Conservation (phyloP, 164 flowering plant genomes). For the Protea cynaroides region DNA sequence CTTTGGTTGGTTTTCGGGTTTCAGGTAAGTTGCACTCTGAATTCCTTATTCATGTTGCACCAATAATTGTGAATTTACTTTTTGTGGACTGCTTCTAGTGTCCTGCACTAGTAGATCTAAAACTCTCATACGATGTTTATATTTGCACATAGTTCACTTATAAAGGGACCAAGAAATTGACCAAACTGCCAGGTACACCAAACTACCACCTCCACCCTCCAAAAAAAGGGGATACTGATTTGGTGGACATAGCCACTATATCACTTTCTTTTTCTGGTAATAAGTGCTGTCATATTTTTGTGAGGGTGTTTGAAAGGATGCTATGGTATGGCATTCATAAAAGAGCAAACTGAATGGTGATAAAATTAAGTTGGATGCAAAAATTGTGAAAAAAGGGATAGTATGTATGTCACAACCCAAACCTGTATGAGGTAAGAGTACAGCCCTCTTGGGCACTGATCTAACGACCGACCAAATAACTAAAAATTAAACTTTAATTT, state of each 20-base stretch:
- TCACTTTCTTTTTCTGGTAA: background rate
- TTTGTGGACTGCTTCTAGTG: background rate
- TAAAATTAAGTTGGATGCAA: too few relatives aligned
- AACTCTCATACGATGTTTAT: background rate
- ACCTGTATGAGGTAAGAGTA: too few relatives aligned
- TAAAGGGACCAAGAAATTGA: background rate
- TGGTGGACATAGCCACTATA: too few relatives aligned
- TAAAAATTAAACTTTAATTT: too few relatives aligned
- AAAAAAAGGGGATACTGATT: too few relatives aligned
- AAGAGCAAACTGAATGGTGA: background rate
- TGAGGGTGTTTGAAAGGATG: background rate
- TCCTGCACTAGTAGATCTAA: background rate
- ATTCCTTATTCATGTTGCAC: slow-evolving; percentile 1
- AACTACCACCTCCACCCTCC: background rate
- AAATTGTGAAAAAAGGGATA: too few relatives aligned
- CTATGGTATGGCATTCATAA: background rate
- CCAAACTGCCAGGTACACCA: background rate
- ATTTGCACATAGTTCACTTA: background rate
- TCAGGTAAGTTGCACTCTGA: slow-evolving; percentile 49
- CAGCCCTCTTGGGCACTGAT: too few relatives aligned
- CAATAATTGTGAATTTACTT: background rate
- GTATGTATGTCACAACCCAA: too few relatives aligned
- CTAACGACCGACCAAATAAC: too few relatives aligned
- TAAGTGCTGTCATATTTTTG: background rate
- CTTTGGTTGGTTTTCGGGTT: slow-evolving; percentile 82